Conservation (phyloP, 768 basidiomycete genomes). For the Termitomyces sp. region DNA sequence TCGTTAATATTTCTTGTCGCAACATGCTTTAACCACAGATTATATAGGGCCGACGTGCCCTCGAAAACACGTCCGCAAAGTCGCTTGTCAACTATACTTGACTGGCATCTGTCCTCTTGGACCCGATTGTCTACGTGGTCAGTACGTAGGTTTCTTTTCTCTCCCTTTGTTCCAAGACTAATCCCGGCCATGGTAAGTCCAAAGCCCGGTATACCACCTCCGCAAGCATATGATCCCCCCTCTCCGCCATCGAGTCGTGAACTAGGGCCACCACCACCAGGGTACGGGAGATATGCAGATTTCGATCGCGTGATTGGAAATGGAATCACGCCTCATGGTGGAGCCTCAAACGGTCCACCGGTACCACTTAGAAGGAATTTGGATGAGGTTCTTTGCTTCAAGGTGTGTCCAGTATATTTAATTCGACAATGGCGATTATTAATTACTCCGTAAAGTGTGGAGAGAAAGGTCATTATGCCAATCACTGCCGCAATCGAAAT, state of each 20-base stretch:
- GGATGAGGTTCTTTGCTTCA: constrained; percentile 85
- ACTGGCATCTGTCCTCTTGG: constrained; percentile 93
- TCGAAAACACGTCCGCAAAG: constrained; percentile 88
- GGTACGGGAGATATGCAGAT: constrained; percentile 82
- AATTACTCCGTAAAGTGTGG: constrained; percentile 57
- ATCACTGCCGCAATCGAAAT: constrained; percentile 87
- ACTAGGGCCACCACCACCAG: constrained; percentile 88
- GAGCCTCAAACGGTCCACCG: constrained; percentile 21
- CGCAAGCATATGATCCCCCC: constrained; percentile 52
- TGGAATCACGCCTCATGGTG: constrained; percentile 21
- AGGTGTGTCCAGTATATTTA: constrained; percentile 40
- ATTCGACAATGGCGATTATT: not conserved
- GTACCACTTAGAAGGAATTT: constrained; percentile 63
- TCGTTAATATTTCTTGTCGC: not conserved
- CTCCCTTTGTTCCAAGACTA: constrained; percentile 8
- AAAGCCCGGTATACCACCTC: constrained; percentile 37
- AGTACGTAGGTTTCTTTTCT: constrained; percentile 52
- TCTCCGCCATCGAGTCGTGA: constrained; percentile 72
- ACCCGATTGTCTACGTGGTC: constrained; percentile 81
- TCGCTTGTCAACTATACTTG: constrained; percentile 87
- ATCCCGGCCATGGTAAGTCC: constrained; percentile 49
- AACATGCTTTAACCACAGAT: constrained; percentile 4
- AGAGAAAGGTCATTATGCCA: constrained; percentile 93
- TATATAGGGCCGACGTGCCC: constrained; percentile 77
- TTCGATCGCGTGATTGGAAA: constrained; percentile 55